phyloP scores from a whole-genome alignment of 805 yeast species.

The Nematodospora valgi region DNA sequence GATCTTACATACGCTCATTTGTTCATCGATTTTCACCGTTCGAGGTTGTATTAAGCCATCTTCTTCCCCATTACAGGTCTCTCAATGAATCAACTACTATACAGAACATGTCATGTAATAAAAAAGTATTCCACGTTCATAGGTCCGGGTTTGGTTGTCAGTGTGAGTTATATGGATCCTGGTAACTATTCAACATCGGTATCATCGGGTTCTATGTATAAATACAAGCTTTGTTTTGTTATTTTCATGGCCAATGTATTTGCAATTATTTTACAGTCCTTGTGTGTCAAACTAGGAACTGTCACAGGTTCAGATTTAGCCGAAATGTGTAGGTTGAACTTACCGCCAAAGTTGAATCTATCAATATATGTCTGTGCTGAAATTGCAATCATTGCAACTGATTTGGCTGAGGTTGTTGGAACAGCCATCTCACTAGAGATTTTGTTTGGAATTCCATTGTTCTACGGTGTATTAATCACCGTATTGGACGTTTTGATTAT shows the following conservation, averaged over 20 bases:
- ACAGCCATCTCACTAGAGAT: conserved; percentile 84
- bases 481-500: conserved; percentile 79
- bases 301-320: conserved; percentile 89
- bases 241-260: conserved; percentile 75
- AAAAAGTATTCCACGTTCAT: too few relatives aligned
- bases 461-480: conserved; percentile 74
- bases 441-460: conserved; percentile 67
- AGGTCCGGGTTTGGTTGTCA: conserved; percentile 86
- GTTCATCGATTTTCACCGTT: too few relatives aligned
- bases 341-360: conserved; percentile 65
- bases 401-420: conserved; percentile 91
- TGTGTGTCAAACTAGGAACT: conserved; percentile 83
- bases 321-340: conserved; percentile 70
- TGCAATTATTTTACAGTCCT: conserved; percentile 78
- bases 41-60: too few relatives aligned
- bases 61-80: too few relatives aligned
- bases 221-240: conserved; percentile 69
- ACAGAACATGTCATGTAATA: too few relatives aligned
- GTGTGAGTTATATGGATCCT: conserved; percentile 92
- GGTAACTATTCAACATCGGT: conserved; percentile 92
- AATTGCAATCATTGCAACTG: conserved; percentile 87
- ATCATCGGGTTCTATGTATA: conserved; percentile 78
- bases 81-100: too few relatives aligned
- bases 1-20: too few relatives aligned
- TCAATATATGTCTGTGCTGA: conserved; percentile 71